A percentile compares a stretch with the other conserved stretches of the same genome.
These are phyloP conservation scores for Paramecium biaurelia DNA, from an alignment of 73 alveolate genomes.

Conservation along the genomic window DNA sequence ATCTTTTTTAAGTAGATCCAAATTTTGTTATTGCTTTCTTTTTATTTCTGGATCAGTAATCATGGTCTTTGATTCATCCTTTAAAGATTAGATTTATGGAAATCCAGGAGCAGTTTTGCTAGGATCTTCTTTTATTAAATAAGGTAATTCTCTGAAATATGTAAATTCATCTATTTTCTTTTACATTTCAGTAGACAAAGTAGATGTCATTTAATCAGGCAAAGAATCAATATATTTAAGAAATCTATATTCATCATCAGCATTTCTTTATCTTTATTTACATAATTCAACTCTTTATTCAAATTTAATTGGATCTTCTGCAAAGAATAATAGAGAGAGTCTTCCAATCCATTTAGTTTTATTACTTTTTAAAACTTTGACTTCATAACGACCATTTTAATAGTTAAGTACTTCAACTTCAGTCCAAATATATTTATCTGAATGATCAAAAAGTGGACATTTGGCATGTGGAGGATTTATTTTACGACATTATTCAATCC, in stretches of 20 bases:
- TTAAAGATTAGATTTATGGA: neutral
- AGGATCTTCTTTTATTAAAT: slow-evolving; percentile 36
- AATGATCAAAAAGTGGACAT: slow-evolving; percentile 28
- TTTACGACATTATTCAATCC: slow-evolving; percentile 26
- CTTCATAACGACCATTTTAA: slow-evolving; percentile 37
- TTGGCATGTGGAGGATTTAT: slow-evolving; percentile 56
- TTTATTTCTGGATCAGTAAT: slow-evolving; percentile 36
- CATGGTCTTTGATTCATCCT: neutral
- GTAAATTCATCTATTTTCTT: slow-evolving; percentile 24
- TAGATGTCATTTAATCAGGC: neutral
- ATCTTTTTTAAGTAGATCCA: neutral
- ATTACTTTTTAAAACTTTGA: neutral
- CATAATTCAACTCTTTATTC: slow-evolving; percentile 63
- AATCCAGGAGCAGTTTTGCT: slow-evolving; percentile 47
- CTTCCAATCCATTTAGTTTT: slow-evolving; percentile 41
- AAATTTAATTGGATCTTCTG: slow-evolving; percentile 55
- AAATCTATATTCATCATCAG: slow-evolving; percentile 60
- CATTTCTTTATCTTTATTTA: slow-evolving; percentile 60
- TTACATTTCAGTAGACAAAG: neutral
- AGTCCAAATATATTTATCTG: slow-evolving; percentile 52
- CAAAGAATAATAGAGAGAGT: slow-evolving; percentile 40
- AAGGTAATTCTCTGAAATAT: slow-evolving; percentile 16
- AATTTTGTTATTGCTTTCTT: neutral
- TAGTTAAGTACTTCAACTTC: slow-evolving; percentile 55
- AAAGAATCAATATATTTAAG: neutral